Conservation (phyloP, 169 alveolate species). For the Blepharisma undulans region DNA sequence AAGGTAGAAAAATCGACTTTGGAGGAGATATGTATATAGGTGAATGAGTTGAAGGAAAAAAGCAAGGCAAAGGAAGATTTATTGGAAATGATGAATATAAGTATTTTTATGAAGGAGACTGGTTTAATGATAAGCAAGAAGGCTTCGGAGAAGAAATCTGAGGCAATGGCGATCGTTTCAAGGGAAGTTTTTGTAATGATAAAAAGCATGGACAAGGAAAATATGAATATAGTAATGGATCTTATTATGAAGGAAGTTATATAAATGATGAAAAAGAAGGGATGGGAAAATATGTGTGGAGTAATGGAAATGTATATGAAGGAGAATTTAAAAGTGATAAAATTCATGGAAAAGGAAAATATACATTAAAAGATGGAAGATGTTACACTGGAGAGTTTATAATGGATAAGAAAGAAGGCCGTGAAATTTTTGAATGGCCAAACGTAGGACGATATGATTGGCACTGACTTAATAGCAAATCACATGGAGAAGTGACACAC, state of each 20-base stretch:
- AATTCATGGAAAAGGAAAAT: conserved; percentile 32
- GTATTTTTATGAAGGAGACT: conserved; percentile 41
- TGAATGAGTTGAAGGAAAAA: not conserved
- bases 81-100: conserved; percentile 54
- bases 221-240: not conserved
- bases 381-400: conserved; percentile 35
- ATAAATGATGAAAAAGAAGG: not conserved
- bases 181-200: conserved; percentile 31
- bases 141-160: conserved; percentile 56
- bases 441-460: conserved; percentile 50
- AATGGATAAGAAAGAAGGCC: conserved; percentile 6
- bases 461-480: conserved; percentile 39
- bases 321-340: conserved; percentile 14
- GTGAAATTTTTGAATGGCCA: not conserved
- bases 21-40: conserved; percentile 50
- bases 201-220: conserved; percentile 32
- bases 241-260: not conserved
- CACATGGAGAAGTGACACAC: conserved; percentile 49
- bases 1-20: conserved; percentile 61
- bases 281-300: not conserved
- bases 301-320: not conserved
- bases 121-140: conserved; percentile 19
- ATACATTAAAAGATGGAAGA: conserved; percentile 34
- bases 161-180: conserved; percentile 45
- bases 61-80: not conserved